Base-by-base conservation (phyloP, 495 filamentous ascomycete genomes). In the Lophiotrema nucula region DNA sequence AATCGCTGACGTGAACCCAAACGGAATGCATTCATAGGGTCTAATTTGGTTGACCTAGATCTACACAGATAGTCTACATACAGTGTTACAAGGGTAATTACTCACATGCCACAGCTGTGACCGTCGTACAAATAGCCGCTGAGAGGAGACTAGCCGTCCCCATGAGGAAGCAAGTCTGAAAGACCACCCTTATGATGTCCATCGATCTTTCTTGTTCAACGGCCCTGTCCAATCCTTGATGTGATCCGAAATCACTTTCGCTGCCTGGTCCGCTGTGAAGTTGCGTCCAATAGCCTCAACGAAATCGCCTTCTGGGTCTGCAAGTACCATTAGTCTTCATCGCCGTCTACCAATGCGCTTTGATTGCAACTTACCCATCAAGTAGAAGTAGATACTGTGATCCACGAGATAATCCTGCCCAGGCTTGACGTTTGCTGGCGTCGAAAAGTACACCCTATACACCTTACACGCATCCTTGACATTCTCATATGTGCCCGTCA, bases 331-430 rank as follows among this genome's bases (percentile, higher is more conserved):
- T 53, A 67, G 55, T 22, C 24, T 37, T 15, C 21, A 27, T 41
- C n/a, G n/a, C n/a, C n/a, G n/a, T 59, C 27, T 43, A 8, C 6
- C 39, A 43, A 21, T 43, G 39, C 8, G 8, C 31, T 35, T 8
- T 8, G 8, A 35, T 35, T 35, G 39, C 39, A 12, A 75, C 81
- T 72, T 73, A 87, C 84, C 86, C 93, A 98, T 98, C 58, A 98
- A 74, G 71, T 98, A 98, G 69, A 98, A 98, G 78, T 98, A 98
- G 60, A 98, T 97, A 68, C 90, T 96, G 75, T 98, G 93, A 74
- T 97, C 93, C 35, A 98, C 93, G 59, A 98, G 72, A 74, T 98
- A 98, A 72, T 98, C 93, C 77, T 96, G 88, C 8, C 90, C 93
- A 1, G 89, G 84, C 77, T 92, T 84, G 44, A 96, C 88, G 56